These are phyloP conservation scores for Cadophora malorum DNA, from an alignment of 2,329 filamentous ascomycete genomes.

Conservation along the genomic window DNA sequence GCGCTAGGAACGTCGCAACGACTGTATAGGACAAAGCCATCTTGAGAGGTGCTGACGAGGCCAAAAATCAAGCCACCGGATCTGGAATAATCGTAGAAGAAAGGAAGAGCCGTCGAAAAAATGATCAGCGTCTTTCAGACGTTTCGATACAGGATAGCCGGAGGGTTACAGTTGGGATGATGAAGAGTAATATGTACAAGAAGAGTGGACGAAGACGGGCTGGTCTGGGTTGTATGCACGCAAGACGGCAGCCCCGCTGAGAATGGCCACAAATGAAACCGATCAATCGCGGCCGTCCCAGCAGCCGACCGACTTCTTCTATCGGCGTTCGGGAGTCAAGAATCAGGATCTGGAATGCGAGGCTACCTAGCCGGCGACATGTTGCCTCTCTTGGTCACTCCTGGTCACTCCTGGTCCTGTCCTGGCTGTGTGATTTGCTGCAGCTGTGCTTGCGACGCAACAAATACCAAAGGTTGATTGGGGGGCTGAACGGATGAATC, in stretches of 20 bases:
- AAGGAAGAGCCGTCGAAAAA: not conserved
- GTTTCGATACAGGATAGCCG: not conserved
- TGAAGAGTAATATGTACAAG: not conserved
- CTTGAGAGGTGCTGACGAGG: not conserved
- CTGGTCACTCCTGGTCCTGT: not conserved
- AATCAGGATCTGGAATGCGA: not conserved
- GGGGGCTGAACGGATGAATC: not conserved
- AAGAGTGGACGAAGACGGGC: slow-evolving; percentile 3
- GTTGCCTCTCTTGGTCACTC: not conserved
- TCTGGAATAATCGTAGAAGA: not conserved
- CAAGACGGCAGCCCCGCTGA: slow-evolving; percentile 3
- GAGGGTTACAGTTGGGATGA: not conserved
- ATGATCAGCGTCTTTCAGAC: not conserved
- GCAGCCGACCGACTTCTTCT: not conserved
- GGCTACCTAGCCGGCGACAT: not conserved
- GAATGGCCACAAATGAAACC: not conserved
- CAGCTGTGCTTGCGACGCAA: not conserved
- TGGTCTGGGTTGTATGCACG: not conserved
- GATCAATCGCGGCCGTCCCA: slow-evolving; percentile 18
- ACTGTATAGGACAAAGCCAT: slow-evolving; percentile 1
- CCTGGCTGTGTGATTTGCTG: not conserved
- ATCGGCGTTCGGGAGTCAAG: not conserved
- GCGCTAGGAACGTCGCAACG: slow-evolving; percentile 13
- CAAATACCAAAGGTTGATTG: not conserved
- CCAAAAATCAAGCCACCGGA: not conserved